Conservation (phyloP, 1,284 basidiomycete genomes). For the Tilletia setariae region DNA sequence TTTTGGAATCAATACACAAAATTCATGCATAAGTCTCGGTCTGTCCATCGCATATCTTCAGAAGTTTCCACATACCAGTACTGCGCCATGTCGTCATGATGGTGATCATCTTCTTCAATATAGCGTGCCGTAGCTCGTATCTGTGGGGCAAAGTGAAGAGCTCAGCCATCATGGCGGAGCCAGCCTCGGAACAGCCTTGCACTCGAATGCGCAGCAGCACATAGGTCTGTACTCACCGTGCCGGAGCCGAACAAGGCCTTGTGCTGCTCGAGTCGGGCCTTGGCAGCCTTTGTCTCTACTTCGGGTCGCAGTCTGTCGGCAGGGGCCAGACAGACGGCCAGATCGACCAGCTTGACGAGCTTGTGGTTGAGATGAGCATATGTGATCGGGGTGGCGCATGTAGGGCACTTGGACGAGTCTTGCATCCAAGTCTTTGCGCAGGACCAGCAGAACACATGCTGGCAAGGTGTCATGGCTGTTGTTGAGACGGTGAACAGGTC, state of each 20-base stretch:
- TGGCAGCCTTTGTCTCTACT: background rate
- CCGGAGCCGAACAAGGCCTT: background rate
- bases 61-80: conserved; percentile 5
- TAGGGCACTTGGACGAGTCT: conserved; percentile 14
- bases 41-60: background rate
- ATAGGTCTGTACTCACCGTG: background rate
- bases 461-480: conserved; percentile 11
- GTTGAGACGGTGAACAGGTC: background rate
- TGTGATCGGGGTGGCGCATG: conserved; percentile 1
- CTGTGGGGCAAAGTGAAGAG: background rate
- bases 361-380: conserved; percentile 14
- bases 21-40: background rate
- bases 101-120: background rate
- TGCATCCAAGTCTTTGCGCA: conserved; percentile 6
- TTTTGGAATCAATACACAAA: background rate
- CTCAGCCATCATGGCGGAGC: too few species aligned
- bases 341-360: conserved; percentile 10
- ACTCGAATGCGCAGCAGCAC: background rate
- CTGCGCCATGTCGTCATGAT: background rate
- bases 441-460: conserved; percentile 14
- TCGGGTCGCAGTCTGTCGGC: conserved; percentile 1
- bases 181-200: too few species aligned
- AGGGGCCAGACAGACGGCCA: background rate
- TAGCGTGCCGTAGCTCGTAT: background rate
- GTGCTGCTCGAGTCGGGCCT: conserved; percentile 6